phyloP scores from a whole-genome alignment of 495 filamentous ascomycete genomes.

The Darksidea phi region DNA sequence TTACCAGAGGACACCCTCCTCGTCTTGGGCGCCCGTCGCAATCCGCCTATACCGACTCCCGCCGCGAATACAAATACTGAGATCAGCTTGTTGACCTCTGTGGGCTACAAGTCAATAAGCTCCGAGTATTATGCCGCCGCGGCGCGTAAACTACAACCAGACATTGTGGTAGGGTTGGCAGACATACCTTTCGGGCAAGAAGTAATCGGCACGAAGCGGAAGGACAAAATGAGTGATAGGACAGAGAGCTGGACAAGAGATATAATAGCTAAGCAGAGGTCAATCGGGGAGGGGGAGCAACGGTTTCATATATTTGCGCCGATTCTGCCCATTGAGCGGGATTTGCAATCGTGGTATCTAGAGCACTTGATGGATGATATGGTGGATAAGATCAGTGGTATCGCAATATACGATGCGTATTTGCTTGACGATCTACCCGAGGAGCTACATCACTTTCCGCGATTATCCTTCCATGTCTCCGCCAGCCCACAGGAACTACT shows the following conservation, averaged over 20 bases:
- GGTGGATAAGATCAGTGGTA: constrained; percentile 60
- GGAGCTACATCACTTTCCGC: constrained; percentile 59
- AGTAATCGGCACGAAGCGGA: constrained; percentile 63
- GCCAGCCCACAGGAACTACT: constrained; percentile 71
- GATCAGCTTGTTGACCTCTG: constrained; percentile 75
- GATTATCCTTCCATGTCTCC: constrained; percentile 68
- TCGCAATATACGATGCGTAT: constrained; percentile 76
- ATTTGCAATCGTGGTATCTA: constrained; percentile 74
- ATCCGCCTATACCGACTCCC: constrained; percentile 71
- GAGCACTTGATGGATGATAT: constrained; percentile 60
- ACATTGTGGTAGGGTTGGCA: constrained; percentile 75
- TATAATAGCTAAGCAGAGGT: constrained; percentile 47
- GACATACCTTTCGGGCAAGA: constrained; percentile 64
- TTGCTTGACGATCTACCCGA: constrained; percentile 65
- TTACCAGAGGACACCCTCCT: constrained; percentile 57
- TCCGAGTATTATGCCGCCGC: constrained; percentile 65
- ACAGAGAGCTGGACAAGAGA: constrained; percentile 71
- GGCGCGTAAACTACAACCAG: constrained; percentile 63
- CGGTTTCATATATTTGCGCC: constrained; percentile 66
- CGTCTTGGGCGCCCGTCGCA: constrained; percentile 75
- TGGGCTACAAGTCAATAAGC: constrained; percentile 72
- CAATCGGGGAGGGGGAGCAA: constrained; percentile 34
- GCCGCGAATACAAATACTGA: constrained; percentile 68
- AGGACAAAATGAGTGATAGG: constrained; percentile 79
- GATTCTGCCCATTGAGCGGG: constrained; percentile 69